phyloP scores from a whole-genome alignment of 2,329 filamentous ascomycete genomes.

The Tolypocladium album region DNA sequence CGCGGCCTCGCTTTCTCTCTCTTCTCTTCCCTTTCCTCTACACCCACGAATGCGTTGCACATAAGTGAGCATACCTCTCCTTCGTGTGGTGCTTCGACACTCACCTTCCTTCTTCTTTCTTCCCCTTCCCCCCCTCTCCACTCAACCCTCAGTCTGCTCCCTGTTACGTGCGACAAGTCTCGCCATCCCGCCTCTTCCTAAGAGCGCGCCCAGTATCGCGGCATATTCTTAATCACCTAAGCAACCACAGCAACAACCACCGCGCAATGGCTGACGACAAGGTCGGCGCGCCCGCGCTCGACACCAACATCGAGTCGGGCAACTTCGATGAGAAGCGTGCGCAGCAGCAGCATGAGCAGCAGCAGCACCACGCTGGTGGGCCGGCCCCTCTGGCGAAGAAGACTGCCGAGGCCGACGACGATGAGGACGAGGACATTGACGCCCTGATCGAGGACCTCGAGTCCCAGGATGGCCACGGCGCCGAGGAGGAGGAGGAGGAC shows the following conservation, averaged over 20 bases:
- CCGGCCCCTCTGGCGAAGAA: constrained; percentile 22
- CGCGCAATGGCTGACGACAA: constrained; percentile 44
- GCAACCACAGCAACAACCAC: neutral
- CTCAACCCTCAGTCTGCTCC: neutral
- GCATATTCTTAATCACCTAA: constrained; percentile 1
- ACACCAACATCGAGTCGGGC: constrained; percentile 54
- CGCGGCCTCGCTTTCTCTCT: constrained; percentile 2
- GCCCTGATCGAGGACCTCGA: constrained; percentile 80
- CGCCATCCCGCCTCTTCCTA: constrained; percentile 1
- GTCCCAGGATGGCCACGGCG: constrained; percentile 62
- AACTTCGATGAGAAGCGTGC: constrained; percentile 54
- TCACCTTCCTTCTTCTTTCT: constrained; percentile 8
- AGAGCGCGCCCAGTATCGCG: neutral
- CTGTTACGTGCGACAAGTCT: neutral
- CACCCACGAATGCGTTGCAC: constrained; percentile 40
- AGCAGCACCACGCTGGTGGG: constrained; percentile 14
- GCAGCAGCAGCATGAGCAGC: constrained; percentile 9
- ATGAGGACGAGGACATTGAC: constrained; percentile 71
- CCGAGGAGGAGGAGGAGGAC: constrained; percentile 51
- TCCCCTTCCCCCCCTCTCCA: constrained; percentile 10
- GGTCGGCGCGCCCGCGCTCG: constrained; percentile 43
- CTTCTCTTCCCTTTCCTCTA: constrained; percentile 21
- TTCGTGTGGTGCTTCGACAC: constrained; percentile 37
- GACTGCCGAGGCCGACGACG: constrained; percentile 45
- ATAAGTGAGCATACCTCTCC: constrained; percentile 29